Conservation (phyloP, 148 eudicot genomes). For the Gaultheria prostrata region DNA sequence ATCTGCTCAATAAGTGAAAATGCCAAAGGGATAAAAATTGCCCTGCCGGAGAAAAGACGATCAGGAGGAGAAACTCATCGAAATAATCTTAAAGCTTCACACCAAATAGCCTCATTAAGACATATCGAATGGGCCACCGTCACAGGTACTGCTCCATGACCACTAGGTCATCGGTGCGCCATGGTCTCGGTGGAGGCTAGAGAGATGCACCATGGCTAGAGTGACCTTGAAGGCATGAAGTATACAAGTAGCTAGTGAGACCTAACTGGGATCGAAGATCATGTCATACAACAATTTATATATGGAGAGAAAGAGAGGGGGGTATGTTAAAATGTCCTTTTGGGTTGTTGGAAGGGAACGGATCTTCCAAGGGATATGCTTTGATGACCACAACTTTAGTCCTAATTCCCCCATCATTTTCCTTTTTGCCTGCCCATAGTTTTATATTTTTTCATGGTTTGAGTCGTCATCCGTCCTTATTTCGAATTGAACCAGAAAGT, state of each 20-base stretch:
- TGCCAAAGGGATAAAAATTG: conserved; percentile 4
- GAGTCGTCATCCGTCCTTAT: background rate
- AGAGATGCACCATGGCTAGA: background rate
- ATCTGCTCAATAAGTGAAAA: background rate
- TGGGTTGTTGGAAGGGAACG: background rate
- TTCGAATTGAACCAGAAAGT: no score
- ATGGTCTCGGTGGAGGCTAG: background rate
- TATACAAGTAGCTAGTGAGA: background rate
- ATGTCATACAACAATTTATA: background rate
- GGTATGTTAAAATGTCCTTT: background rate
- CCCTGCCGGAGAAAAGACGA: background rate
- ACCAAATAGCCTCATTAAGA: background rate
- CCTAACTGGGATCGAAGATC: background rate
- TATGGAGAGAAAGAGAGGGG: background rate
- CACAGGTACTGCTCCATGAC: background rate
- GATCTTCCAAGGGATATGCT: conserved; percentile 12
- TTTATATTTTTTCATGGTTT: background rate
- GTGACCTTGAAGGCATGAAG: background rate
- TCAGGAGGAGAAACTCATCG: background rate
- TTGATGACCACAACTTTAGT: conserved; percentile 1
- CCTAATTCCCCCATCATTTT: background rate
- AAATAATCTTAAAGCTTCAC: background rate
- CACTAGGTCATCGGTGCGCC: no score
- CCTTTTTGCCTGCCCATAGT: background rate
- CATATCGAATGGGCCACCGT: background rate